Conservation (phyloP, 1,284 basidiomycete species). For the Sutorius eximius region DNA sequence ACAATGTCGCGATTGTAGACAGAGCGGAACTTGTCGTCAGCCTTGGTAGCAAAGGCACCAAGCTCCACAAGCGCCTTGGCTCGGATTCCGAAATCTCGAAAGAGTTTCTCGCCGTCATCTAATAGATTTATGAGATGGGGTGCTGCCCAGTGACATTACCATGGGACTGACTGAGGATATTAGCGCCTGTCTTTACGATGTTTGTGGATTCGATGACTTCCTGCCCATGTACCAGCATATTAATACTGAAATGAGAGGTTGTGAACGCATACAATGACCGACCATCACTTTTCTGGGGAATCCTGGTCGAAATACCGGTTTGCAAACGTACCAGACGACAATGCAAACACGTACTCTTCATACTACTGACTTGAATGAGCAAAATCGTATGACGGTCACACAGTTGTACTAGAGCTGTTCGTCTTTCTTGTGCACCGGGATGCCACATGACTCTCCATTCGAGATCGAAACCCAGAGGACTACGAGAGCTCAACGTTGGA, state of each 20-base stretch:
- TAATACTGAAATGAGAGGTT: background rate
- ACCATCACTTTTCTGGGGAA: slow-evolving; percentile 46
- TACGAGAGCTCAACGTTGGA: slow-evolving; percentile 21
- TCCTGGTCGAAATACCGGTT: slow-evolving; percentile 21
- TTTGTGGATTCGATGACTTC: slow-evolving; percentile 48
- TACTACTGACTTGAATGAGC: slow-evolving; percentile 56
- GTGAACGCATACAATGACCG: background rate
- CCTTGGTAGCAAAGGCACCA: slow-evolving; percentile 47
- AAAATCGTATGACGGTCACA: slow-evolving; percentile 48
- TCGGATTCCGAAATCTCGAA: slow-evolving; percentile 57
- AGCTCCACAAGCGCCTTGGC: slow-evolving; percentile 57
- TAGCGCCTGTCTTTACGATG: slow-evolving; percentile 57
- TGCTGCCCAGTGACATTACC: background rate
- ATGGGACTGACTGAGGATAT: slow-evolving; percentile 52
- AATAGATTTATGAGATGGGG: background rate
- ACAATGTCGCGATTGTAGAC: slow-evolving; percentile 49
- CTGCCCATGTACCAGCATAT: slow-evolving; percentile 28
- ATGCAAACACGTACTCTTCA: slow-evolving; percentile 43
- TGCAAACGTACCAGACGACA: background rate
- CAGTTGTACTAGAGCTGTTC: slow-evolving; percentile 55
- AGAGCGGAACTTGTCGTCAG: slow-evolving; percentile 43
- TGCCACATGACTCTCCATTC: slow-evolving; percentile 54
- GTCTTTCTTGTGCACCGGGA: slow-evolving; percentile 34
- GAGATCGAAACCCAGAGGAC: slow-evolving; percentile 60
- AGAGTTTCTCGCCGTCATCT: slow-evolving; percentile 65